Evolutionary conservation across 164 flowering plant genomes (phyloP).

Genomic region (Litsea cubeba): DNA sequence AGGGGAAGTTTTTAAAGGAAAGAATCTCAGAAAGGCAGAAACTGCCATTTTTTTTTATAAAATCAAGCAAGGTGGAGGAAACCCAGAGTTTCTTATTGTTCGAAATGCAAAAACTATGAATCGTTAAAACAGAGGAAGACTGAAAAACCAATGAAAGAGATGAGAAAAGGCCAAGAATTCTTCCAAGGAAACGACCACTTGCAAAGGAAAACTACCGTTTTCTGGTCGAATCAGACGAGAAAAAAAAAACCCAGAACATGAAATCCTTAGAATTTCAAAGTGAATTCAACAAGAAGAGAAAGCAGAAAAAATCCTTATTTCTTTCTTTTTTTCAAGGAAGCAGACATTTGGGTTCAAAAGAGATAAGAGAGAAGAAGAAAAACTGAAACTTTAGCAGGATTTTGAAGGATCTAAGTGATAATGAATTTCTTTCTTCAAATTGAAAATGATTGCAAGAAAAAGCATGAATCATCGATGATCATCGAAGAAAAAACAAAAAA

Average conservation of each 20-base stretch:
- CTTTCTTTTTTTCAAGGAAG: neutral
- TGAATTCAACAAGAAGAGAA: neutral
- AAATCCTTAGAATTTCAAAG: neutral
- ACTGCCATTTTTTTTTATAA: neutral
- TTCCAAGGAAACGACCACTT: slow-evolving; percentile 29
- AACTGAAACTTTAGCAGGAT: neutral
- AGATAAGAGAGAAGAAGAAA: neutral
- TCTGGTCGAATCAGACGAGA: neutral
- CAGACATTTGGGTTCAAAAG: neutral
- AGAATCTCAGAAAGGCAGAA: neutral
- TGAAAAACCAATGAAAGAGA: neutral
- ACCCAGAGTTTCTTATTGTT: neutral
- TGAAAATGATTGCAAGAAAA: neutral
- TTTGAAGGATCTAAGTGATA: neutral
- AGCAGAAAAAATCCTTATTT: neutral
- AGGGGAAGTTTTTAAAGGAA: neutral
- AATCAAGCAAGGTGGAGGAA: neutral
- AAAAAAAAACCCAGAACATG: slow-evolving; percentile 1
- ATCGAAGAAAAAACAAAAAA: neutral
- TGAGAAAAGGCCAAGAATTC: neutral
- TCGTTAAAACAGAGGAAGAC: neutral
- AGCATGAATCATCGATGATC: neutral
- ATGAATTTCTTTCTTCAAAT: neutral
- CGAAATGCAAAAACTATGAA: neutral
- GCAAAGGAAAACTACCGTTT: slow-evolving; percentile 35